Evolutionary conservation across 495 filamentous ascomycete species (phyloP), one percentile per base, ranked within the genome.

Genomic region (Rhypophila decipiens): DNA sequence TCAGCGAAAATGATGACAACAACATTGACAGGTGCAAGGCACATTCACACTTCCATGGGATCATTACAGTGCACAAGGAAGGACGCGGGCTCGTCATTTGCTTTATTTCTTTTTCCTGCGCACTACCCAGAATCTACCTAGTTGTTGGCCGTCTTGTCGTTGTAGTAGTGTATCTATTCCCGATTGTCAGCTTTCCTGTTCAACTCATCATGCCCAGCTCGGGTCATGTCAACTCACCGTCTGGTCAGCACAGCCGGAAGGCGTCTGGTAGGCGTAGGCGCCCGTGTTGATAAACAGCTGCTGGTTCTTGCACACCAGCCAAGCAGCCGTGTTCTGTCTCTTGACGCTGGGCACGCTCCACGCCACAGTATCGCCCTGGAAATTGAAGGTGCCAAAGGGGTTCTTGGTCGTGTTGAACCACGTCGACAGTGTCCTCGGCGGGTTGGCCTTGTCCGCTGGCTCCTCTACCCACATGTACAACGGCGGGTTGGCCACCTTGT

Each of bases 201-300:
- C n/a, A n/a, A n/a, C n/a, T n/a, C n/a, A n/a, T n/a, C n/a, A n/a
- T n/a, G n/a, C n/a, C n/a, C n/a, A n/a, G n/a, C n/a, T n/a, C n/a
- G n/a, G n/a, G n/a, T n/a, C n/a, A n/a, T n/a, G n/a, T n/a, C n/a
- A 20, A 64, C 73, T 55, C 51, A 77, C 75, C 47, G 79, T 83
- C 61, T 82, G 69, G 59, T 83, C 78, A 33, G 69, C 60, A 59
- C 78, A 83, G 9, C 80, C 80, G 13, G 55, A 55, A 2, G 78
- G 79, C 7, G 77, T 83, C 61, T 73, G 57, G 50, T 80, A 82
- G 5, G 51, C 61, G 51, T 81, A 82, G n/a, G 72, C 72, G 5
- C 80, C 77, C 43, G 79, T 70, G 46, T 82, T 84, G 57, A 82
- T 70, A 48, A 72, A 82, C 48, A 84, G 47, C 39, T 53, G 63